Evolutionary conservation across 2,329 filamentous ascomycete species (phyloP), one percentile per base, ranked within the genome.

Genomic region (Allantophomopsis lycopodina): DNA sequence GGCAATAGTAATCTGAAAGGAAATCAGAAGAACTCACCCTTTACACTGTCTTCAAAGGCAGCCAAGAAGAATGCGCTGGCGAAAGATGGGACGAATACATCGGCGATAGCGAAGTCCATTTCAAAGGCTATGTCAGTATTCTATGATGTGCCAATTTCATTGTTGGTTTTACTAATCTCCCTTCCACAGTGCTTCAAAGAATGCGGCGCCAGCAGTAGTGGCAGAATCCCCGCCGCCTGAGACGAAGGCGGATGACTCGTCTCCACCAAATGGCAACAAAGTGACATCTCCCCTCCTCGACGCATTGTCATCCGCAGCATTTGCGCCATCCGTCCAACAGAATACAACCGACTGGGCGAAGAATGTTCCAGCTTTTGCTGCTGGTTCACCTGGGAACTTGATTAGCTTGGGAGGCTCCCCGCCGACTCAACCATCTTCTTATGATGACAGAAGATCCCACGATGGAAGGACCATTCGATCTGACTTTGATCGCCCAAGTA

Each of bases 371-470:
- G 21, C 60, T 51, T 57, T 61, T 60, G 54, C 57, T 47, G 48
- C 57, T 47, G 48, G 59, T 55, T 55, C 62, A 55, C 50, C 59
- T 46, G 43, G 57, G 53, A 48, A 62, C 52, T 35, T 61, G 21
- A 63, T 66, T 44, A 58, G 58, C 42, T 58, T 66, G 38, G 60
- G 61, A 38, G 59, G 60, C 44, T 65, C 63, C 23, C 62, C 64
- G n/a, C 61, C 62, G 10, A 55, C 51, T 8, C 50, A 49, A 14
- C 48, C 51, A 36, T 56, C 53, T 18, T 56, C 54, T 7, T 55
- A 56, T 41, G 54, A 56, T 33, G 54, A 56, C 11, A 48, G 46
- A 38, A 41, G 47, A 35, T 39, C 46, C 6, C 48, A 48, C 37
- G 50, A 46, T 4, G 44, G 39, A 35, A 56, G 52, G 51, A 49